Evolutionary conservation across 2,329 filamentous ascomycete species (phyloP).

Genomic region (Trichoderma pleuroti): DNA sequence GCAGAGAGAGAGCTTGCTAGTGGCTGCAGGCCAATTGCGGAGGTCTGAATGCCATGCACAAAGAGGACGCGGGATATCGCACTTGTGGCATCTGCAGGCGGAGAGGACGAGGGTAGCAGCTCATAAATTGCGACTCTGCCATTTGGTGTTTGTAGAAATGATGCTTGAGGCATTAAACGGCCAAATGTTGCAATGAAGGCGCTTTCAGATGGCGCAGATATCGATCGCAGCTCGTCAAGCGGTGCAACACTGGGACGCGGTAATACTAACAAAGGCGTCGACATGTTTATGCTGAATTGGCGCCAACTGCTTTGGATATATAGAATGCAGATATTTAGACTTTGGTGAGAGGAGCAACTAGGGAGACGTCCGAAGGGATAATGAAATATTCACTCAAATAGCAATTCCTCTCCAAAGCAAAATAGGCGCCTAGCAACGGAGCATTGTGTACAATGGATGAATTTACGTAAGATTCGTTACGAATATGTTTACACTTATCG

Average conservation of each 20-base stretch:
- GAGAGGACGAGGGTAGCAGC: background rate
- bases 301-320: background rate
- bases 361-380: background rate
- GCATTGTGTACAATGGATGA: background rate
- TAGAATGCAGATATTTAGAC: background rate
- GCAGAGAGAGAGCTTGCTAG: background rate
- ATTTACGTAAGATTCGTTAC: background rate
- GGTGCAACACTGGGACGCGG: background rate
- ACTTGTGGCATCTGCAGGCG: background rate
- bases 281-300: background rate
- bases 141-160: background rate
- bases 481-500: background rate
- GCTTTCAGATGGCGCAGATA: background rate
- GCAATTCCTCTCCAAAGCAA: background rate
- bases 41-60: conserved; percentile 5
- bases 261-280: background rate
- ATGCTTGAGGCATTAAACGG: background rate
- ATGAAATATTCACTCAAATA: background rate
- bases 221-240: background rate
- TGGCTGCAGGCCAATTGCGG: background rate
- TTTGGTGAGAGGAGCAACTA: background rate
- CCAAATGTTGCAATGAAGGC: background rate
- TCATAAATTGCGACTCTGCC: conserved; percentile 1
- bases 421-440: background rate
- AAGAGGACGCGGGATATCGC: background rate